Conservation (phyloP, 1,284 basidiomycete genomes). For the Malassezia yamatoensis region DNA sequence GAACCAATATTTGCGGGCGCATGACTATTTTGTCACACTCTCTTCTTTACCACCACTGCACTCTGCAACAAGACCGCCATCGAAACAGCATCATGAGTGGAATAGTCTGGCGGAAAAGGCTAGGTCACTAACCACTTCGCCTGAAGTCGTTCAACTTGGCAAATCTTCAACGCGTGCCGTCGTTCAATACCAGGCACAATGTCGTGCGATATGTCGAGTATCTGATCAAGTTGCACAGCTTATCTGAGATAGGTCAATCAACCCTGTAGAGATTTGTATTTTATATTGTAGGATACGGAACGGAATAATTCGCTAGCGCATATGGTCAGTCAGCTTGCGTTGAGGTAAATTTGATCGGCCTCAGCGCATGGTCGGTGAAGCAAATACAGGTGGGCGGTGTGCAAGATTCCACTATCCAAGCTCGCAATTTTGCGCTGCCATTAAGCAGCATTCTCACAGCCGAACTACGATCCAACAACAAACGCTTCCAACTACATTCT, state of each 20-base stretch:
- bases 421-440: no score
- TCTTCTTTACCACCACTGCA: background rate
- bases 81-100: background rate
- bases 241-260: no score
- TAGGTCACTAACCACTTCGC: conserved; percentile 18
- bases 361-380: no score
- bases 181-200: conserved; percentile 1
- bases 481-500: no score
- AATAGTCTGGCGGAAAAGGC: background rate
- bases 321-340: no score
- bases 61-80: background rate
- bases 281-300: background rate
- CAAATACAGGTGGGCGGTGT: no score
- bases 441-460: no score
- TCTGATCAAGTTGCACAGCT: background rate
- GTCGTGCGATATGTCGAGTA: background rate
- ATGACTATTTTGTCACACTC: conserved; percentile 53
- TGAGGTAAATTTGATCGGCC: no score
- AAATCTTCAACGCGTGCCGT: background rate
- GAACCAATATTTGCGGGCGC: conserved; percentile 80
- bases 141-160: conserved; percentile 29
- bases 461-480: no score
- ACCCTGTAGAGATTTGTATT: background rate
- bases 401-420: no score
- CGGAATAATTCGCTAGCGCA: no score